Evolutionary conservation across 2,329 filamentous ascomycete genomes (phyloP), one percentile per base, ranked within the genome.

Genomic region (Clarireedia hainanense): DNA sequence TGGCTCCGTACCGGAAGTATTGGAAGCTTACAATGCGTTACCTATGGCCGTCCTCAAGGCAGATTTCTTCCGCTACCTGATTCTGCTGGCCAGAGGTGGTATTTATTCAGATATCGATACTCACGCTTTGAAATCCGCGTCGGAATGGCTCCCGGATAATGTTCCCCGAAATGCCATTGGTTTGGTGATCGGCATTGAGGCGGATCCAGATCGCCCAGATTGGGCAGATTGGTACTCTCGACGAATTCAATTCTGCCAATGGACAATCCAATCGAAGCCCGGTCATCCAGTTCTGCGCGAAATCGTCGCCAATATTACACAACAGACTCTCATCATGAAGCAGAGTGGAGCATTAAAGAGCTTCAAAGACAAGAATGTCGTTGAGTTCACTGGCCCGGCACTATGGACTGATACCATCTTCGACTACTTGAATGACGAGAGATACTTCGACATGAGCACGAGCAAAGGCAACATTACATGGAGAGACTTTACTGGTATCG

Each of bases 141-240:
- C 86, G 9, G 86, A 95, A 50, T 99, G 94, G 94, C 79, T 99
- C 9, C 92, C 94, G 1, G 71, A 81, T 2, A 79, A 83, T 43
- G 85, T 97, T 43, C 86, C 92, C 48, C 81, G 84, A 60, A 83
- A 86, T 60, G 81, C 84, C 1, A 80, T 97, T 63, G 94, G 94
- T 9, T 78, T 99, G 60, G 85, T 99, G 40, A 80, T 97, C 66
- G 94, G 94, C 57, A 96, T 99, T 62, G 94, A 99, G 75, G 94
- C 94, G 4, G 94, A 99, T 68, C 91, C 94, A 0, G 91, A 97
- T 71, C 83, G 94, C 48, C 81, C 83, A 3, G 94, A 99, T 70
- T 99, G 94, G 94, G 80, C 83, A 37, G 77, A 96, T 1, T 97
- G 92, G 94, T 99, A 97, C 76, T 94, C 90, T 61, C 87, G 94